Evolutionary conservation across 164 flowering plant species (phyloP).

Genomic region (Annona cherimola): DNA sequence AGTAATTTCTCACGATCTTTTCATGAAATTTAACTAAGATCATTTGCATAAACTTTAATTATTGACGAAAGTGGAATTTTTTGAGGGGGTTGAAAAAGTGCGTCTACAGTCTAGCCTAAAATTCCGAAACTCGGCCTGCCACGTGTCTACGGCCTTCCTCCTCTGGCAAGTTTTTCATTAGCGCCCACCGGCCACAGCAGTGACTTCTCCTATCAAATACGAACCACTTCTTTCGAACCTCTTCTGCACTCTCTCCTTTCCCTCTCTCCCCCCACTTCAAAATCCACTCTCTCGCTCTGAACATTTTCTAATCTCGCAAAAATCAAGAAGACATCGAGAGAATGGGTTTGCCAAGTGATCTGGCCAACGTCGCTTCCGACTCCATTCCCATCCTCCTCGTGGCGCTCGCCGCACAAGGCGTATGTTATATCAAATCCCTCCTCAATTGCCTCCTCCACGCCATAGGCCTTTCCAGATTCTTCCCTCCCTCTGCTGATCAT

Average conservation of each 20-base stretch:
- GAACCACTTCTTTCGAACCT: background rate
- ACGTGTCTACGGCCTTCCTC: no score
- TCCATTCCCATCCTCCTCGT: slow-evolving; percentile 54
- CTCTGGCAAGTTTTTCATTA: no score
- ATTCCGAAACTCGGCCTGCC: background rate
- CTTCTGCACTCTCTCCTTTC: background rate
- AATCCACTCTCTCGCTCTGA: background rate
- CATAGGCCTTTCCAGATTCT: slow-evolving; percentile 17
- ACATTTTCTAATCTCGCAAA: background rate
- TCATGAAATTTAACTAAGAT: no score
- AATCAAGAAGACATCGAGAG: no score
- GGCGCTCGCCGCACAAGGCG: slow-evolving; percentile 41
- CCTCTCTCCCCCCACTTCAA: background rate
- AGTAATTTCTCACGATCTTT: no score
- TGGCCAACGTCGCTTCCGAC: slow-evolving; percentile 63
- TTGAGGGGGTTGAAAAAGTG: no score
- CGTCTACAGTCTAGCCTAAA: no score
- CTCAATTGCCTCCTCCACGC: slow-evolving; percentile 19
- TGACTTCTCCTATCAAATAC: background rate
- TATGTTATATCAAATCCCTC: slow-evolving; percentile 33
- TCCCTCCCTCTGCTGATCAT: background rate
- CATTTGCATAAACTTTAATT: no score
- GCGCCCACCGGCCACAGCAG: background rate
- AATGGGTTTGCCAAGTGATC: slow-evolving; percentile 67
- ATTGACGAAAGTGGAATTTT: no score